Evolutionary conservation across 768 basidiomycete genomes (phyloP), one percentile per base, ranked within the genome.

Genomic region (Boletus speciosus): DNA sequence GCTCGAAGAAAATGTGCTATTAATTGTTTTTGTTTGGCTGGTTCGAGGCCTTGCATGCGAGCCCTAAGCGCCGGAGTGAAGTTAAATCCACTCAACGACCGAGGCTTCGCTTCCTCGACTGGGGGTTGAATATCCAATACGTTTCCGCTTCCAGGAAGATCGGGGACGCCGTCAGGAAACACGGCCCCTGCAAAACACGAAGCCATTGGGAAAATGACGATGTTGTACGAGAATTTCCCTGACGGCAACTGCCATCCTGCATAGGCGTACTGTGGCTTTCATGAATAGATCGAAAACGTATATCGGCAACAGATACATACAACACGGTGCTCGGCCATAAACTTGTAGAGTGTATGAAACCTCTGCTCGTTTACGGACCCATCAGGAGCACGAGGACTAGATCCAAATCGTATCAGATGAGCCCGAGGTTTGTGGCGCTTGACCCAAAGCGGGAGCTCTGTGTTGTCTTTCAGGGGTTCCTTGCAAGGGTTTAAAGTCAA

Each of bases 111-210:
- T 39, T 47, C 54, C 10, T 57, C 61, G 2, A 15, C 38, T 2
- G 39, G 16, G 12, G 61, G 52, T 39, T 40, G 51, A 14, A 12
- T 6, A 8, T 58, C 62, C 27, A 61, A 45, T 11, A 32, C 4
- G 23, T 66, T 70, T 41, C 61, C 60, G 10, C 25, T 51, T 21
- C 66, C 65, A n/a, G 69, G 69, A 29, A 70, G 58, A 40, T 71
- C 68, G 0, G 84, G 82, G 38, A 85, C 66, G 7, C 82, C 82
- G 0, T 72, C 76, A 6, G 77, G 76, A 66, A 84, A 86, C 55
- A 80, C 73, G 0, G 76, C 77, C 21, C 77, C 83, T 3, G 67
- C 65, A n/a, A 84, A 66, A 21, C 57, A 58, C 6, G 58, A 50
- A 14, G 60, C 57, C 16, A 73, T 51, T 2, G 78, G 66, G 55